Evolutionary conservation across 345 rosid genomes (phyloP).

Genomic region (Salix suchowensis): DNA sequence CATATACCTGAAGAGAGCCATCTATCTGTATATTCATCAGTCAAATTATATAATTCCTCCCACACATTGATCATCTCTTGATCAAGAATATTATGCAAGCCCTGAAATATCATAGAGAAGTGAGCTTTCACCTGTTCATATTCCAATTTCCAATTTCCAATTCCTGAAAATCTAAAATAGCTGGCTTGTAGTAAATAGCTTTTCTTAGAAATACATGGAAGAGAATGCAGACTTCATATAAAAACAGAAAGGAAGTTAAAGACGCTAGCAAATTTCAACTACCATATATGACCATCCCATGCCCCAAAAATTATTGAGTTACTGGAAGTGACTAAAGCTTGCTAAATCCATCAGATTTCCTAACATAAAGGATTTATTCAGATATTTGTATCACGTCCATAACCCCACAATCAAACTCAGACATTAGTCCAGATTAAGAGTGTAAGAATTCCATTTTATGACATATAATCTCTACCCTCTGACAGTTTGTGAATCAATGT

Average conservation of each 20-base stretch:
- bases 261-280: neutral
- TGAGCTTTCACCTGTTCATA: conserved; percentile 2
- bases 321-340: neutral
- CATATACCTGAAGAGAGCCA: conserved; percentile 81
- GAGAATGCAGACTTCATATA: neutral
- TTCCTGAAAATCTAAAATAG: neutral
- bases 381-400: no score
- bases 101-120: conserved; percentile 46
- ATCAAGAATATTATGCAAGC: conserved; percentile 47
- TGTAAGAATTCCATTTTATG: no score
- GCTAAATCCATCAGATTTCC: neutral
- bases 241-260: neutral
- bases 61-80: conserved; percentile 37
- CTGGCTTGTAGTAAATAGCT: neutral
- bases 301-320: neutral
- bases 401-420: no score
- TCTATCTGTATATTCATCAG: conserved; percentile 71
- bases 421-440: no score
- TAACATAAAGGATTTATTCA: no score
- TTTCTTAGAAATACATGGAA: neutral
- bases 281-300: neutral
- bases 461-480: no score
- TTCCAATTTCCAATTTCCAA: conserved; percentile 2
- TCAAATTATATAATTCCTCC: conserved; percentile 63
- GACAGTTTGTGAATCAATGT: no score